These are phyloP conservation scores for Agaricus blazei DNA, from an alignment of 768 basidiomycete genomes.

Conservation along the genomic window DNA sequence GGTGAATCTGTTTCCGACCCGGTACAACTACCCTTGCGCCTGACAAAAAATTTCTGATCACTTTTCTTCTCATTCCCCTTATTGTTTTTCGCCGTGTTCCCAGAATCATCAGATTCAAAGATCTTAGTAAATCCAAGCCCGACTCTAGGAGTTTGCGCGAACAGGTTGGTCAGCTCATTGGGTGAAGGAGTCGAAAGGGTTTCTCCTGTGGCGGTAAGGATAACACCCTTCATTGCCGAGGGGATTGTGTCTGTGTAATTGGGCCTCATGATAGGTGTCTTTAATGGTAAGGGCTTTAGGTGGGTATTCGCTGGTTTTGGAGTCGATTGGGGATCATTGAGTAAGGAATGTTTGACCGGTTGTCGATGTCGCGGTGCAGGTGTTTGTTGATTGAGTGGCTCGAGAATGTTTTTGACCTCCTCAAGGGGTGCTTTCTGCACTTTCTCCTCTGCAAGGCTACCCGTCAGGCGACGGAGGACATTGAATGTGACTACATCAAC, in stretches of 20 bases:
- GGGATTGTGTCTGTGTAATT: constrained; percentile 29
- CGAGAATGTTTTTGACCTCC: constrained; percentile 69
- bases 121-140: constrained; percentile 75
- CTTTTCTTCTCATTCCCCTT: background rate
- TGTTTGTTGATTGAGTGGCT: constrained; percentile 34
- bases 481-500: background rate
- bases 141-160: constrained; percentile 64
- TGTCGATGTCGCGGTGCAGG: constrained; percentile 17
- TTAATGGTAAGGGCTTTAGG: constrained; percentile 26
- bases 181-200: constrained; percentile 67
- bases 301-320: constrained; percentile 8
- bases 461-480: background rate
- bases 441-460: constrained; percentile 31
- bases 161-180: constrained; percentile 58
- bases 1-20: constrained; percentile 28
- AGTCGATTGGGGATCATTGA: constrained; percentile 10
- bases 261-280: constrained; percentile 49
- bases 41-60: constrained; percentile 16
- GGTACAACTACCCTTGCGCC: constrained; percentile 13
- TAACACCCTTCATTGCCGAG: constrained; percentile 72
- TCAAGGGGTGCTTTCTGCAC: constrained; percentile 57
- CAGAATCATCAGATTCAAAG: constrained; percentile 57
- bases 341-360: constrained; percentile 14
- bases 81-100: constrained; percentile 4
- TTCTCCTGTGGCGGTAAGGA: constrained; percentile 77